Evolutionary conservation across 2,329 filamentous ascomycete species (phyloP).

Genomic region (Plectosphaerella cucumerina): DNA sequence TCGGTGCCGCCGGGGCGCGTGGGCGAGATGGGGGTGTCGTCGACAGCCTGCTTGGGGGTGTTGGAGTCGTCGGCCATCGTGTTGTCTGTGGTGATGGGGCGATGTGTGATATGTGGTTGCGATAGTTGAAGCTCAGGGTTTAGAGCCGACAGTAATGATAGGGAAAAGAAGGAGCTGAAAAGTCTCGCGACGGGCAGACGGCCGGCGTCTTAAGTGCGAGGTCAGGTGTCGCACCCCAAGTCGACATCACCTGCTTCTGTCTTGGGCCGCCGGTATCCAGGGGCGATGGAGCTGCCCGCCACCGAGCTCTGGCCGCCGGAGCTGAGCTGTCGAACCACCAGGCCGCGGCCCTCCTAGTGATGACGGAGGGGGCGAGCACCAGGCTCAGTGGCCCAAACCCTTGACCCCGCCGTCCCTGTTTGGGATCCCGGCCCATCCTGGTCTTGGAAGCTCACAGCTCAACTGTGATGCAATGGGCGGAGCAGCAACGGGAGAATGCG

Average conservation of each 20-base stretch:
- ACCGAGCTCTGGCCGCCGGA: background rate
- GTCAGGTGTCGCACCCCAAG: background rate
- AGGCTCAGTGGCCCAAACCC: no score
- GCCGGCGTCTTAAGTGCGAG: no score
- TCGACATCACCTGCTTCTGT: background rate
- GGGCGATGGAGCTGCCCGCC: background rate
- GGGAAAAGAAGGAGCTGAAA: no score
- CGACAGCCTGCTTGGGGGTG: conserved; percentile 29
- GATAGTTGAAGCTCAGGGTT: no score
- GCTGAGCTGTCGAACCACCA: background rate
- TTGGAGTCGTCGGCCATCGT: conserved; percentile 28
- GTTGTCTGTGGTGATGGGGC: conserved; percentile 7
- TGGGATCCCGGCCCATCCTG: background rate
- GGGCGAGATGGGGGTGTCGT: conserved; percentile 56
- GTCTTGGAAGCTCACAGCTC: no score
- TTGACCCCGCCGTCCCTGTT: background rate
- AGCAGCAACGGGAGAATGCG: background rate
- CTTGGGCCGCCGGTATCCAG: background rate
- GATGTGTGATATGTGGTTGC: conserved; percentile 1
- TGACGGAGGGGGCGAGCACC: background rate
- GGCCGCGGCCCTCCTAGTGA: background rate
- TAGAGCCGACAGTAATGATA: no score
- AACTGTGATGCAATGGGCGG: background rate
- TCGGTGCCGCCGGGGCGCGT: conserved; percentile 37
- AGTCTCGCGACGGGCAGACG: no score